Conservation (phyloP, 2,329 filamentous ascomycete species). For the Fusarium guadeloupense region DNA sequence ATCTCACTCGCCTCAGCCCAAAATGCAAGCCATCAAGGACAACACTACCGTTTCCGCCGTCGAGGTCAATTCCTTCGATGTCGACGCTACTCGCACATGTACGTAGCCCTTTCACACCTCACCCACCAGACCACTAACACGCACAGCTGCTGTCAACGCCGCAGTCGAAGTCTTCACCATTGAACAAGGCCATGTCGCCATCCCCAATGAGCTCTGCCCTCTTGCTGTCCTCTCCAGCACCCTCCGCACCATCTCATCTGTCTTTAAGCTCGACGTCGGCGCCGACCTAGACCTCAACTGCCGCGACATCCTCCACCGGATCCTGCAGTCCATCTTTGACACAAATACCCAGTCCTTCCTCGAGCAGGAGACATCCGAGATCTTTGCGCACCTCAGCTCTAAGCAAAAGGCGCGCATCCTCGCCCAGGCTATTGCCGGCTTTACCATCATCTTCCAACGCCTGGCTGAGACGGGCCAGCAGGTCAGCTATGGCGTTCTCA, state of each 20-base stretch:
- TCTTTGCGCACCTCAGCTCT: constrained; percentile 38
- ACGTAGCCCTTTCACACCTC: neutral
- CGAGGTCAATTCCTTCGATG: constrained; percentile 27
- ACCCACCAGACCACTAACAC: constrained; percentile 20
- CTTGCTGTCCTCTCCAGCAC: constrained; percentile 38
- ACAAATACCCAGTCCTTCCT: constrained; percentile 39
- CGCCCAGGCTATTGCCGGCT: constrained; percentile 40
- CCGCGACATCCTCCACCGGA: constrained; percentile 39
- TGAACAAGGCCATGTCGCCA: constrained; percentile 34
- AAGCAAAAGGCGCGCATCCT: constrained; percentile 40
- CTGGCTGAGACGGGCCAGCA: constrained; percentile 37
- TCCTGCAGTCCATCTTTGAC: constrained; percentile 44
- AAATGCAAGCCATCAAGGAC: constrained; percentile 39
- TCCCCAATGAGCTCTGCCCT: constrained; percentile 39
- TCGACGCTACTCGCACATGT: constrained; percentile 24
- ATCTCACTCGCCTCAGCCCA: neutral
- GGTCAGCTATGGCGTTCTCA: constrained; percentile 38
- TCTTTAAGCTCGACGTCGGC: constrained; percentile 39
- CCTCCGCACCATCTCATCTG: constrained; percentile 33
- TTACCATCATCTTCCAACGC: constrained; percentile 39
- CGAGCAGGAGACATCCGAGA: constrained; percentile 41
- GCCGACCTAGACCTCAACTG: constrained; percentile 39
- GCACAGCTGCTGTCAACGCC: constrained; percentile 35
- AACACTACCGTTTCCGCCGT: constrained; percentile 28
- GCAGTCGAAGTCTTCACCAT: constrained; percentile 38